Evolutionary conservation across 2,329 filamentous ascomycete genomes (phyloP).

Genomic region (Zymoseptoria passerinii): DNA sequence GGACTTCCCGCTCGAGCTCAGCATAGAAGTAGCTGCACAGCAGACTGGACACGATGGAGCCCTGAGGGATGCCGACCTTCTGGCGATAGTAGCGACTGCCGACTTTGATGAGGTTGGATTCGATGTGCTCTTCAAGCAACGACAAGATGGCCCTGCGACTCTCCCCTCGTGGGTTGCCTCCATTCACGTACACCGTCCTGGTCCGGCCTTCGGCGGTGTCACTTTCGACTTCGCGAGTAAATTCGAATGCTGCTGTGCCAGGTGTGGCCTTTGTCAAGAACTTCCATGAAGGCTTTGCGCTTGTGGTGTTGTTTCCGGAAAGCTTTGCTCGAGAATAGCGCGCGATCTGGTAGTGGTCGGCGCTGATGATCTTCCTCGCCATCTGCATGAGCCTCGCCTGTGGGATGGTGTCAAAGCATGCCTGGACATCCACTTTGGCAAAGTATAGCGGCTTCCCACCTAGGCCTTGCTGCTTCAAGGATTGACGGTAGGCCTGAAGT

Average conservation of each 20-base stretch:
- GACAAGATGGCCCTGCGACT: conserved; percentile 53
- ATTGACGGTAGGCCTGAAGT: conserved; percentile 59
- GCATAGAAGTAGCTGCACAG: conserved; percentile 97
- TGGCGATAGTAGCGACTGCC: conserved; percentile 85
- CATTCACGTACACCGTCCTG: conserved; percentile 72
- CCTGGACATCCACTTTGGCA: conserved; percentile 83
- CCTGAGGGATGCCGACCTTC: conserved; percentile 83
- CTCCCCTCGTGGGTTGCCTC: conserved; percentile 50
- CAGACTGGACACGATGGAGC: conserved; percentile 75
- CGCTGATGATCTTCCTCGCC: conserved; percentile 48
- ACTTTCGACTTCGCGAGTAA: conserved; percentile 22
- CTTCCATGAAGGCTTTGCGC: conserved; percentile 30
- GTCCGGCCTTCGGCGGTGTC: conserved; percentile 33
- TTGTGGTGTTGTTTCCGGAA: conserved; percentile 27
- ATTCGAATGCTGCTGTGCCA: conserved; percentile 22
- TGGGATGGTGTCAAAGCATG: conserved; percentile 93
- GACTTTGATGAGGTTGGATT: conserved; percentile 76
- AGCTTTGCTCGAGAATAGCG: conserved; percentile 67
- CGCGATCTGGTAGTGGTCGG: conserved; percentile 59
- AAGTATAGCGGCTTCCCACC: conserved; percentile 58
- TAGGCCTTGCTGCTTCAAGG: conserved; percentile 32
- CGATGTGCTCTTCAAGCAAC: conserved; percentile 73
- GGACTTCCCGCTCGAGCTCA: conserved; percentile 62
- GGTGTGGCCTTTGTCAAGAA: conserved; percentile 35
- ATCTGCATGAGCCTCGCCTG: conserved; percentile 65